Evolutionary conservation across 2,329 filamentous ascomycete genomes (phyloP).

Genomic region (Orbilia quercus): DNA sequence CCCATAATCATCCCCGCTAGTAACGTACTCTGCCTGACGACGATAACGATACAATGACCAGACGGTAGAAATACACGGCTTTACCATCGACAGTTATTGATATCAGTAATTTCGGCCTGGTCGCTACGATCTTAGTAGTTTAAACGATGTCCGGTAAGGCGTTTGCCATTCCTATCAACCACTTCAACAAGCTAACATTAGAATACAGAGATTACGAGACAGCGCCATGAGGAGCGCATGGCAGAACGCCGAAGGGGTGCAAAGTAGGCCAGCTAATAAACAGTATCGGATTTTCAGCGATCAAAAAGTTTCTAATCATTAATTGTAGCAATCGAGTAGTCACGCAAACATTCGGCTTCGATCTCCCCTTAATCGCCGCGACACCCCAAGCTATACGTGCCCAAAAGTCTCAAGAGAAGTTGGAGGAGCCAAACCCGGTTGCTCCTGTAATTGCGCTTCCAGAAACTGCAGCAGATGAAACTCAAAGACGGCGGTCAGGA

Average conservation of each 20-base stretch:
- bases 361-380: slow-evolving; percentile 51
- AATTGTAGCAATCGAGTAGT: slow-evolving; percentile 30
- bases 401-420: slow-evolving; percentile 22
- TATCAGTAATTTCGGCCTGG: background rate
- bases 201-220: slow-evolving; percentile 47
- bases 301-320: background rate
- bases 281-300: background rate
- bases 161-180: background rate
- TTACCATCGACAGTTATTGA: background rate
- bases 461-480: slow-evolving; percentile 18
- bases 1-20: slow-evolving; percentile 12
- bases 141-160: slow-evolving; percentile 50
- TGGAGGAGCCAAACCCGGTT: background rate
- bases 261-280: slow-evolving; percentile 25
- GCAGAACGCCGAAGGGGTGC: slow-evolving; percentile 52
- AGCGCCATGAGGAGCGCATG: slow-evolving; percentile 56
- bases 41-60: slow-evolving; percentile 12
- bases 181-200: slow-evolving; percentile 5
- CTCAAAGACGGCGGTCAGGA: slow-evolving; percentile 33
- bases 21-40: background rate
- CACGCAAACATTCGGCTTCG: slow-evolving; percentile 53
- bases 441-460: background rate
- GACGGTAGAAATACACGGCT: slow-evolving; percentile 11
- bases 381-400: slow-evolving; percentile 44
- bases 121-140: background rate